Conservation (phyloP, 2,329 filamentous ascomycete genomes). For the Phaeosphaeriaceae sp. region DNA sequence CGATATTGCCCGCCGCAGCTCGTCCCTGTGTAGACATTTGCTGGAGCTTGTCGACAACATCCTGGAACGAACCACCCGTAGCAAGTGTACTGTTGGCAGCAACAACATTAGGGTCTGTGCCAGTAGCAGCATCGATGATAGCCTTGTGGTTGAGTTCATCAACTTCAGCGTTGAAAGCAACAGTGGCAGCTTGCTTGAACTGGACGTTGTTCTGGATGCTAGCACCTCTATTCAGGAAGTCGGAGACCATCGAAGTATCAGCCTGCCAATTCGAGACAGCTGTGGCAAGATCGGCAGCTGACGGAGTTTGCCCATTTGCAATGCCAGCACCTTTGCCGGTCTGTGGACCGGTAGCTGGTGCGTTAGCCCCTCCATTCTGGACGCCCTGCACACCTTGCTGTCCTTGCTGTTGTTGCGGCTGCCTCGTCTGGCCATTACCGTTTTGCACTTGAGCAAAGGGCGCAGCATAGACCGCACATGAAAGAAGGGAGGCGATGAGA, state of each 20-base stretch:
- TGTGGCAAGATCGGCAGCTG: constrained; percentile 37
- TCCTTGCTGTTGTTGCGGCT: constrained; percentile 5
- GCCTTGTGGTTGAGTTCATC: constrained; percentile 49
- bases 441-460: constrained; percentile 35
- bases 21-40: constrained; percentile 43
- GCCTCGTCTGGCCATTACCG: constrained; percentile 15
- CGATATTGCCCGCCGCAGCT: constrained; percentile 41
- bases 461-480: constrained; percentile 40
- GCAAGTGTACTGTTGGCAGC: constrained; percentile 47
- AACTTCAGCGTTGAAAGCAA: constrained; percentile 48
- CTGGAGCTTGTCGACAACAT: constrained; percentile 49
- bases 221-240: constrained; percentile 44
- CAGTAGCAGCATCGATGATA: constrained; percentile 41
- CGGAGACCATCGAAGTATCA: constrained; percentile 48
- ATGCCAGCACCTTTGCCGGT: constrained; percentile 26
- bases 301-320: constrained; percentile 34
- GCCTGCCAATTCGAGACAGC: constrained; percentile 47
- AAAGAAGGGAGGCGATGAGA: constrained; percentile 42
- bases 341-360: constrained; percentile 8
- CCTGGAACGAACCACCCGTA: constrained; percentile 46
- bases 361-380: constrained; percentile 10
- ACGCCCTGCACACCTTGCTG: constrained; percentile 8
- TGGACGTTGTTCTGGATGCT: constrained; percentile 42
- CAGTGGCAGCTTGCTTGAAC: constrained; percentile 46
- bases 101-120: constrained; percentile 34